phyloP scores from a whole-genome alignment of 2,329 filamentous ascomycete species.

The Colletotrichum aenigma region DNA sequence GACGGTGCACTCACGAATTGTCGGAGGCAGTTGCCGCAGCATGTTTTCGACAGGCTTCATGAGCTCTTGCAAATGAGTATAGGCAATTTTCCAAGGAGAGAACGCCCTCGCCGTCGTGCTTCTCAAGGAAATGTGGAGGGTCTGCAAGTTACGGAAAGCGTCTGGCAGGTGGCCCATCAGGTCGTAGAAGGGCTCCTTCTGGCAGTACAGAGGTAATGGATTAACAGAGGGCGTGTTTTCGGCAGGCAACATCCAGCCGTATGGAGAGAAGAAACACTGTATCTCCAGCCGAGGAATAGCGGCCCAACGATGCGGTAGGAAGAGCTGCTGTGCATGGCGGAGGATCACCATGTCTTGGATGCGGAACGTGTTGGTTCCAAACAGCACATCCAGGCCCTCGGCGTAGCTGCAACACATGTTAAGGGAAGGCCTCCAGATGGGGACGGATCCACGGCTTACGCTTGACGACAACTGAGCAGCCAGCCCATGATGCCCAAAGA shows the following conservation, averaged over 20 bases:
- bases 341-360: background rate
- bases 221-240: background rate
- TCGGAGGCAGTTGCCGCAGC: conserved; percentile 19
- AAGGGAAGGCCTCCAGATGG: background rate
- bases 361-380: conserved; percentile 16
- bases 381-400: conserved; percentile 17
- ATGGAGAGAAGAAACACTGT: background rate
- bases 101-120: background rate
- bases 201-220: background rate
- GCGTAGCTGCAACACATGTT: background rate
- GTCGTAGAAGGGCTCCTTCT: background rate
- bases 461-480: conserved; percentile 4
- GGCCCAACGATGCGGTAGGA: background rate
- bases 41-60: conserved; percentile 22
- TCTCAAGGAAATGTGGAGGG: background rate
- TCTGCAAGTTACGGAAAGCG: background rate
- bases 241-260: background rate
- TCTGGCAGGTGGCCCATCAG: background rate
- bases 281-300: background rate
- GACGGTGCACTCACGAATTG: conserved; percentile 23
- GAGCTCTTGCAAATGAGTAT: background rate
- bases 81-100: background rate
- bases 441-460: background rate
- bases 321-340: background rate
- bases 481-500: conserved; percentile 9